Conservation (phyloP, 164 flowering plant species). For the Tetrastigma voinierianum region DNA sequence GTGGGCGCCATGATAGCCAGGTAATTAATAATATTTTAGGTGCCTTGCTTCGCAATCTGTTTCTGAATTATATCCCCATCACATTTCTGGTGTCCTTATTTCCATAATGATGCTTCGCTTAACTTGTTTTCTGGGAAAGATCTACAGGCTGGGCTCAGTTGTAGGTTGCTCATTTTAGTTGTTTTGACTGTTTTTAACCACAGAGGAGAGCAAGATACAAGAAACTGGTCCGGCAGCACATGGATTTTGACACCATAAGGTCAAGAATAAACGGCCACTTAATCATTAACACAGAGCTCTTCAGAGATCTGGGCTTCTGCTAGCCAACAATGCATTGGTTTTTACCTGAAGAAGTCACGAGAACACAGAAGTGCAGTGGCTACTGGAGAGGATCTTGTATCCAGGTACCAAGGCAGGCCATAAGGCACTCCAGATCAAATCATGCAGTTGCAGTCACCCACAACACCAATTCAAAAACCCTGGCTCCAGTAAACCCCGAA, state of each 20-base stretch:
- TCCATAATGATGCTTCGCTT: neutral
- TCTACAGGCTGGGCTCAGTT: neutral
- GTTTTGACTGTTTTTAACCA: neutral
- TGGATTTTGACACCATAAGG: slow-evolving; percentile 69
- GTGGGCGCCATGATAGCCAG: slow-evolving; percentile 71
- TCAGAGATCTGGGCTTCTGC: slow-evolving; percentile 70
- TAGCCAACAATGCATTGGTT: slow-evolving; percentile 72
- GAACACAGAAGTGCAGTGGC: slow-evolving; percentile 56
- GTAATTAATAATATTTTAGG: slow-evolving; percentile 29
- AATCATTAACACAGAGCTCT: slow-evolving; percentile 56
- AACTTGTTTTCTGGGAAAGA: too few relatives aligned
- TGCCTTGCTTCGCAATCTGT: too few relatives aligned
- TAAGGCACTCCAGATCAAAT: slow-evolving; percentile 5
- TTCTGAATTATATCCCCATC: neutral
- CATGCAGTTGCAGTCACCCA: slow-evolving; percentile 3
- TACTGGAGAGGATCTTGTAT: slow-evolving; percentile 45
- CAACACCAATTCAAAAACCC: slow-evolving; percentile 20
- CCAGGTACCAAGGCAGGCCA: slow-evolving; percentile 26
- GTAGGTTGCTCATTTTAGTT: neutral
- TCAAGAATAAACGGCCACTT: slow-evolving; percentile 35
- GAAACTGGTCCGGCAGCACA: slow-evolving; percentile 57
- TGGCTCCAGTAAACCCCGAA: slow-evolving; percentile 52
- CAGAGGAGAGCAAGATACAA: slow-evolving; percentile 83
- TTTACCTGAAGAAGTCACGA: slow-evolving; percentile 62
- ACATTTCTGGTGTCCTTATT: neutral